Conservation (phyloP, 2,329 filamentous ascomycete species). For the Ophiostoma triangulosporum region DNA sequence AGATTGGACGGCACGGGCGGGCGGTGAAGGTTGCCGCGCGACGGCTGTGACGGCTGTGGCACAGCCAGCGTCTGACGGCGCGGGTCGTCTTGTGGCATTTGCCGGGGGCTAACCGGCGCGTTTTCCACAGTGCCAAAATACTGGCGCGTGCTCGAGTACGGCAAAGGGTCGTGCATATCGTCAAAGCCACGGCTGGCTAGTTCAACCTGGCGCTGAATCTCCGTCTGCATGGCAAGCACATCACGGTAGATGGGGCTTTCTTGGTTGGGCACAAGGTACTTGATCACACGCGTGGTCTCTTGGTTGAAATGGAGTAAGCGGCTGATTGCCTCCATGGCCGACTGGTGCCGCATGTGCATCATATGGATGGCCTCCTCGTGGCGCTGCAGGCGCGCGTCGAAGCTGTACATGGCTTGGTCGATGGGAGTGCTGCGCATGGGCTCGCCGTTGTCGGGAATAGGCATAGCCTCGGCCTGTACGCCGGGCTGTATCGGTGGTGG, state of each 20-base stretch:
- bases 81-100: constrained; percentile 73
- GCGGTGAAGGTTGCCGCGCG: constrained; percentile 51
- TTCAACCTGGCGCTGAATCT: constrained; percentile 49
- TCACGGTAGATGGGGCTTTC: constrained; percentile 73
- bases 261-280: constrained; percentile 58
- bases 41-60: constrained; percentile 41
- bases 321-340: constrained; percentile 65
- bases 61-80: constrained; percentile 57
- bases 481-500: constrained; percentile 63
- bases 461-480: constrained; percentile 70
- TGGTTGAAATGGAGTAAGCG: constrained; percentile 65
- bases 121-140: constrained; percentile 59
- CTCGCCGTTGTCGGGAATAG: constrained; percentile 49
- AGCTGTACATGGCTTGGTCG: constrained; percentile 72
- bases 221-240: constrained; percentile 42
- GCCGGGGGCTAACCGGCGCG: constrained; percentile 73
- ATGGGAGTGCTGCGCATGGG: constrained; percentile 62
- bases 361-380: constrained; percentile 73
- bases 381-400: constrained; percentile 61
- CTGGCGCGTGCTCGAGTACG: constrained; percentile 48
- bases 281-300: constrained; percentile 64
- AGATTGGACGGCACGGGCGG: constrained; percentile 73
- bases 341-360: constrained; percentile 68
- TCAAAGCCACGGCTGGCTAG: constrained; percentile 38
- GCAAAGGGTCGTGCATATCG: constrained; percentile 52